Percentiles rank a stretch among this genome's conserved stretches.
Evolutionary conservation across 192 early-diverging fungal genomes (phyloP).

Genomic region (Chytriomyces confervae): DNA sequence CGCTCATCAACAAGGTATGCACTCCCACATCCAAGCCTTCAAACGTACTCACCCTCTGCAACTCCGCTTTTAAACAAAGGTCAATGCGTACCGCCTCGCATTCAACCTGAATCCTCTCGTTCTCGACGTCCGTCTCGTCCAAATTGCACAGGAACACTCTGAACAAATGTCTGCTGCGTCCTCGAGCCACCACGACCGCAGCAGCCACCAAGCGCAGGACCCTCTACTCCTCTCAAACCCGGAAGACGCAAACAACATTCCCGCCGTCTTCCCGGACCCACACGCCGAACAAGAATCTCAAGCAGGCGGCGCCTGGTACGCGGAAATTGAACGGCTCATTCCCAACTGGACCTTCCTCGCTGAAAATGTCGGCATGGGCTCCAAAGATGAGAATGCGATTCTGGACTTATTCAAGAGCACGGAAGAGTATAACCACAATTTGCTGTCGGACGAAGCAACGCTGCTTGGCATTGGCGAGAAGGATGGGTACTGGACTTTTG

Average conservation of each 20-base stretch:
- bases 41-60: neutral
- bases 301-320: conserved; percentile 10
- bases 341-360: conserved; percentile 35
- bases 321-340: conserved; percentile 14
- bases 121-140: conserved; percentile 30
- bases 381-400: conserved; percentile 16
- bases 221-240: neutral
- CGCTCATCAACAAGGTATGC: conserved; percentile 15
- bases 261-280: neutral
- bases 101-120: neutral
- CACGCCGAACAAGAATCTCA: neutral
- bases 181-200: neutral
- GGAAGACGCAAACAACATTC: neutral
- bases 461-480: conserved; percentile 31
- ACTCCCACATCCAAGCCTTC: neutral
- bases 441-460: conserved; percentile 18
- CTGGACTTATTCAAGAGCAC: conserved; percentile 29
- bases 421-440: conserved; percentile 24
- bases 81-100: conserved; percentile 19
- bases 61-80: neutral
- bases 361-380: conserved; percentile 33
- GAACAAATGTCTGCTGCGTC: conserved; percentile 1
- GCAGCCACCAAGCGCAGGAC: neutral
- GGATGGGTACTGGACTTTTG: conserved; percentile 34
- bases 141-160: conserved; percentile 29